A percentile compares a stretch with the other conserved stretches of the same genome.
Evolutionary conservation across 164 flowering plant genomes (phyloP).

Genomic region (Annona cherimola): DNA sequence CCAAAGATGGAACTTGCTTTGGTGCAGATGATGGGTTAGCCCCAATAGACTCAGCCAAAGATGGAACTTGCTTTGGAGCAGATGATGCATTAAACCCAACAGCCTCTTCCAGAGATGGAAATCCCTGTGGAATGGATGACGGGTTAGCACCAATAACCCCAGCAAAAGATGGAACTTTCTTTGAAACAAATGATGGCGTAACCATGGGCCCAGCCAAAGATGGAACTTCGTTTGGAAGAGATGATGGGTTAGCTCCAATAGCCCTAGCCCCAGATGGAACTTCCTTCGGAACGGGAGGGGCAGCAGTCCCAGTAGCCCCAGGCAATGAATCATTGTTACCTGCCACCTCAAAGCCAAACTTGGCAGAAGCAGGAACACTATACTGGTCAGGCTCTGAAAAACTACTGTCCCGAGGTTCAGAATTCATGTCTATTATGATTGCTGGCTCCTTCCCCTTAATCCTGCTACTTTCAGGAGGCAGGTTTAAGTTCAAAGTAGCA

Average conservation of each 20-base stretch:
- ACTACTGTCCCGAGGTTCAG: conserved; percentile 23
- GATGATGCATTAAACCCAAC: too few relatives aligned
- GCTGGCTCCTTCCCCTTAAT: conserved; percentile 13
- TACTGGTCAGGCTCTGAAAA: conserved; percentile 4
- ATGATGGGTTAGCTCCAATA: too few relatives aligned
- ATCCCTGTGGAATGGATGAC: too few relatives aligned
- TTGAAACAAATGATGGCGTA: too few relatives aligned
- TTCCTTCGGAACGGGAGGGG: not conserved
- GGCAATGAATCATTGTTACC: not conserved
- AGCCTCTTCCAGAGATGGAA: too few relatives aligned
- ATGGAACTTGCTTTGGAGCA: too few relatives aligned
- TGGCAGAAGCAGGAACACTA: not conserved
- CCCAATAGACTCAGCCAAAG: not conserved
- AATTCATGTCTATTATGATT: conserved; percentile 30
- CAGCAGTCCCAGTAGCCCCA: not conserved
- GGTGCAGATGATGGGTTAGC: not conserved
- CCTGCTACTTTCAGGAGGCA: conserved; percentile 39
- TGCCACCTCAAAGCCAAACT: conserved; percentile 20
- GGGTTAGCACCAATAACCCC: too few relatives aligned
- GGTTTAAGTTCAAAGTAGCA: conserved; percentile 48
- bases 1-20: not conserved
- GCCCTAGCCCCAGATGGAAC: not conserved
- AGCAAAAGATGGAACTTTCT: too few relatives aligned
- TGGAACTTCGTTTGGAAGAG: too few relatives aligned
- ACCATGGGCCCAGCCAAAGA: too few relatives aligned